Conservation (phyloP, 306 rosid species). For the Vigna hirtella region DNA sequence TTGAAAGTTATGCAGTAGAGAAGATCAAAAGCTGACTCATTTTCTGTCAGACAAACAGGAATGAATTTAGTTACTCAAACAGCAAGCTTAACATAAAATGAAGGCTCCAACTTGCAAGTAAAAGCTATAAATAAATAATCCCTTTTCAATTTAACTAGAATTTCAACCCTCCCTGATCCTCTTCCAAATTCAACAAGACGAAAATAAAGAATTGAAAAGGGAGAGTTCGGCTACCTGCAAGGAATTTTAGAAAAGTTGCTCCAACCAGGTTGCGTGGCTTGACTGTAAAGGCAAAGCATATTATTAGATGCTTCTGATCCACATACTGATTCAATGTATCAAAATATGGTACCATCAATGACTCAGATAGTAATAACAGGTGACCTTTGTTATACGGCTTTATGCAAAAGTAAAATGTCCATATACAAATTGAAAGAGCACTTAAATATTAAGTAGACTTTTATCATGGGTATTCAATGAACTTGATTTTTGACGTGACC, state of each 20-base stretch:
- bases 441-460: slow-evolving; percentile 4
- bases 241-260: slow-evolving; percentile 87
- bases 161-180: background rate
- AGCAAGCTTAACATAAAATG: slow-evolving; percentile 28
- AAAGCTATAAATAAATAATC: background rate
- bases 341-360: slow-evolving; percentile 9
- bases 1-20: slow-evolving; percentile 97
- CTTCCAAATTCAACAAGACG: background rate
- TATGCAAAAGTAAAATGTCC: background rate
- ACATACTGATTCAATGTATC: slow-evolving; percentile 14
- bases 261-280: slow-evolving; percentile 94
- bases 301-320: slow-evolving; percentile 39
- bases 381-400: background rate
- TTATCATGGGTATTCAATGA: slow-evolving; percentile 9
- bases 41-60: slow-evolving; percentile 64
- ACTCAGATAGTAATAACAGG: slow-evolving; percentile 18
- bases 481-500: slow-evolving; percentile 11
- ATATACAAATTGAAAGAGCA: background rate
- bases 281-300: slow-evolving; percentile 62
- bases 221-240: slow-evolving; percentile 65
- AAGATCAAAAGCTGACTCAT: slow-evolving; percentile 88
- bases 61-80: slow-evolving; percentile 27
- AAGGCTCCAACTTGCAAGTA: slow-evolving; percentile 21
- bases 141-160: slow-evolving; percentile 12
- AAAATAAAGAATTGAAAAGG: background rate